phyloP scores from a whole-genome alignment of 176 grass and related monocot genomes.

The Hordeum marinum region DNA sequence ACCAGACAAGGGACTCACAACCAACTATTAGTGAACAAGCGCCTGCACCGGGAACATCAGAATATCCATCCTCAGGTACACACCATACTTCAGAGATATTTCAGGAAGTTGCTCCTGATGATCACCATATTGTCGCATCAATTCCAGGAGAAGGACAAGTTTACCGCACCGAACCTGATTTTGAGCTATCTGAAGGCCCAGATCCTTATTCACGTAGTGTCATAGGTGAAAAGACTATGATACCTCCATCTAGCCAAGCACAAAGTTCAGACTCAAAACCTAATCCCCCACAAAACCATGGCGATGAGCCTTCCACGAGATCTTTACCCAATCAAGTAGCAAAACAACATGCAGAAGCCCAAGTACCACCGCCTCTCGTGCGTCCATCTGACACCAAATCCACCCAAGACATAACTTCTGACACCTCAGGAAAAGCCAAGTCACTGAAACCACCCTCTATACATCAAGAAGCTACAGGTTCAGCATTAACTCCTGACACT shows the following conservation, averaged over 20 bases:
- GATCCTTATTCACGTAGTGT: background rate
- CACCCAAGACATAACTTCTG: background rate
- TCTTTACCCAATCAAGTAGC: background rate
- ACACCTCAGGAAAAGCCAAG: background rate
- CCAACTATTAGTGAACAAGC: background rate
- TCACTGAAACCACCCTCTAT: background rate
- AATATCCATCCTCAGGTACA: slow-evolving; percentile 4
- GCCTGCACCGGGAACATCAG: background rate
- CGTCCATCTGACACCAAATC: background rate
- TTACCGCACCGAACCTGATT: background rate
- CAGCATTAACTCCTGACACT: slow-evolving; percentile 7
- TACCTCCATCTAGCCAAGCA: background rate
- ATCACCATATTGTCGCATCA: background rate
- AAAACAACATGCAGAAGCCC: background rate
- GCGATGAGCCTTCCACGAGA: background rate
- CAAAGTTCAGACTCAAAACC: background rate
- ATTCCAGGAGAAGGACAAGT: slow-evolving; percentile 6
- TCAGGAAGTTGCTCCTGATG: slow-evolving; percentile 13
- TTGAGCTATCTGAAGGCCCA: background rate
- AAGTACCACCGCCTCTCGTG: background rate
- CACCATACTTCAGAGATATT: background rate
- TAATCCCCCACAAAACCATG: background rate
- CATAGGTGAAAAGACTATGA: background rate
- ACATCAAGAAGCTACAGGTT: background rate
- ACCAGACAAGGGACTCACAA: slow-evolving; percentile 17